phyloP scores from a whole-genome alignment of 495 filamentous ascomycete species.

The Neurospora sp. region DNA sequence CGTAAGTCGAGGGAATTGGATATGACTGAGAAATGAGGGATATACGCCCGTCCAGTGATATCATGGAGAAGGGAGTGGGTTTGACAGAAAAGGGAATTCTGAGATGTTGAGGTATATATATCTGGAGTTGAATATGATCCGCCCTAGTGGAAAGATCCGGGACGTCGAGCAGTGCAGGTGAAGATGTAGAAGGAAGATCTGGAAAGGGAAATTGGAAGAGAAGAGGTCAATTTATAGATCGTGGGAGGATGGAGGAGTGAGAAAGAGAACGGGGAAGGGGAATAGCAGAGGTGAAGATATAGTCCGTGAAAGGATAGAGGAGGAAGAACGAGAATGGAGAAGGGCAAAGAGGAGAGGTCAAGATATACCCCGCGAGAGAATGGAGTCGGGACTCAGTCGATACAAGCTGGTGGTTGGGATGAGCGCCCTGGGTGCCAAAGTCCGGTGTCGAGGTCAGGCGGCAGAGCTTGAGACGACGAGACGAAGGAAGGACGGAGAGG shows the following conservation, averaged over 20 bases:
- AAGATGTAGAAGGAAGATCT: background rate
- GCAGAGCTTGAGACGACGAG: background rate
- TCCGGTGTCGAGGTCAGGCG: background rate
- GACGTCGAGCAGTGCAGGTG: background rate
- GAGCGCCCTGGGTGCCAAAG: background rate
- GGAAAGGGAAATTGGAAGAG: background rate
- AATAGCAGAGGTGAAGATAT: background rate
- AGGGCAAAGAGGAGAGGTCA: background rate
- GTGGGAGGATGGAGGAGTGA: too few relatives aligned
- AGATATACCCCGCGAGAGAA: background rate
- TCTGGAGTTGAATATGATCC: background rate
- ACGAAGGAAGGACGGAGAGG: background rate
- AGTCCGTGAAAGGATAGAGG: background rate
- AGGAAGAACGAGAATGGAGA: background rate
- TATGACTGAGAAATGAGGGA: background rate
- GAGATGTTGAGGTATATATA: background rate
- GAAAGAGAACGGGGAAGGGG: background rate
- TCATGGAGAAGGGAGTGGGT: background rate
- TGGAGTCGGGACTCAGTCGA: background rate
- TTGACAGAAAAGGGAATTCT: background rate
- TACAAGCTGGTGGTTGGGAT: background rate
- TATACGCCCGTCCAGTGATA: background rate
- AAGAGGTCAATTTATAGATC: too few relatives aligned
- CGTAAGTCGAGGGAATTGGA: background rate
- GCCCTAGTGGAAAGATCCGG: too few relatives aligned